Evolutionary conservation across 116 monocot genomes (phyloP), one percentile per base, ranked within the genome.

Genomic region (Iris pallida): DNA sequence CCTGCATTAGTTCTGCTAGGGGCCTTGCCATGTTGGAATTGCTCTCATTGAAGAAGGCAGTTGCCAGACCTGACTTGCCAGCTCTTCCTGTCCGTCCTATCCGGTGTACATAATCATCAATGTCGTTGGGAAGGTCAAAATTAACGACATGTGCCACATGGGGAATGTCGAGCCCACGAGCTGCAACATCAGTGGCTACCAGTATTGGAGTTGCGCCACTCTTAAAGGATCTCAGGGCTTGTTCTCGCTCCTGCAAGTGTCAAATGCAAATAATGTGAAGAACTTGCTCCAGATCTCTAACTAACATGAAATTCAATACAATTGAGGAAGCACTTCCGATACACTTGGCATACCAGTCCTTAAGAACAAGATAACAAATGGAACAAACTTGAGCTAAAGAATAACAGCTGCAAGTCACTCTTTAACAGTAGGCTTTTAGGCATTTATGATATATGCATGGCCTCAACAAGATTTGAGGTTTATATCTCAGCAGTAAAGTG

Each of bases 131-230:
- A 11, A 88, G 80, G 59, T 88, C 88, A 61, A 88, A 88, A 57
- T 88, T 88, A 47, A 88, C 74, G 13, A 84, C 88, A 66, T 88
- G 88, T 0, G 84, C 65, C 20, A 88, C 88, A 71, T 84, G 84
- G n/a, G 88, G 88, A 43, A 88, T 84, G 75, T 88, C 88, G 5
- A 88, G 79, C n/a, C 88, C 88, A 62, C 88, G 81, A 12, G 88
- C 84, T 4, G 88, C 88, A 9, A 88, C 84, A 63, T 88, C 88
- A 41, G 88, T 88, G 6, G 88, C 88, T 15, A 88, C 88, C 0
- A 88, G 65, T 44, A 84, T 80, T 0, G 84, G 88, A 51, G 88
- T 75, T 41, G 55, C 30, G 1, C 88, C 88, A 45, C 79, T 79
- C 71, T 85, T 84, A 64, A 88, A 88, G 20, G 88, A 76, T 71